These are phyloP conservation scores for Trichosphaerium sp. DNA, from an alignment of 78 protist species.

Conservation along the genomic window DNA sequence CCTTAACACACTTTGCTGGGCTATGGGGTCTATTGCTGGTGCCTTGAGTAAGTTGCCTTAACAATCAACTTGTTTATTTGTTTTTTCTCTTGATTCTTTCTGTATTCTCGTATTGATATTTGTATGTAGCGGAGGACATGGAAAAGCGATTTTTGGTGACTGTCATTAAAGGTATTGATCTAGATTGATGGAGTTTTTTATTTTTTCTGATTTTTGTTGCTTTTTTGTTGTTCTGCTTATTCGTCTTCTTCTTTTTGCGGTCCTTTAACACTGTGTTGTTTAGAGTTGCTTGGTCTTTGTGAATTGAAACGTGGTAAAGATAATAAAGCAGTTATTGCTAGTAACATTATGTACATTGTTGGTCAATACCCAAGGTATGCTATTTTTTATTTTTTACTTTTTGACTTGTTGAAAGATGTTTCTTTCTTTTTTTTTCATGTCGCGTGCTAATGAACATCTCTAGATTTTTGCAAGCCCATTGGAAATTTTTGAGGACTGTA, in stretches of 20 bases:
- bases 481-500: slow-evolving; percentile 97
- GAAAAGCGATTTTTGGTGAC: slow-evolving; percentile 96
- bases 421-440: too few relatives aligned
- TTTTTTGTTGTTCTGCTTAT: too few relatives aligned
- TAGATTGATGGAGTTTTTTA: too few relatives aligned
- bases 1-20: slow-evolving; percentile 97
- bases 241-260: too few relatives aligned
- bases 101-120: background rate
- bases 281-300: slow-evolving; percentile 88
- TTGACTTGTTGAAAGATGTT: too few relatives aligned
- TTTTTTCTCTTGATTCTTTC: background rate
- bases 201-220: too few relatives aligned
- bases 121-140: slow-evolving; percentile 44
- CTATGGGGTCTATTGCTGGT: slow-evolving; percentile 97
- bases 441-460: too few relatives aligned
- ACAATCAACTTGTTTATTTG: background rate
- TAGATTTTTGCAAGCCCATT: slow-evolving; percentile 90
- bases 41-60: slow-evolving; percentile 60
- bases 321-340: slow-evolving; percentile 97
- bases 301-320: slow-evolving; percentile 88
- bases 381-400: too few relatives aligned
- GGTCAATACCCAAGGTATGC: slow-evolving; percentile 99
- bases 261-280: too few relatives aligned
- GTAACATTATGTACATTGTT: slow-evolving; percentile 98
- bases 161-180: slow-evolving; percentile 88